These are phyloP conservation scores for Phycomyces nitens DNA, from an alignment of 192 early-diverging fungal species.

Conservation along the genomic window DNA sequence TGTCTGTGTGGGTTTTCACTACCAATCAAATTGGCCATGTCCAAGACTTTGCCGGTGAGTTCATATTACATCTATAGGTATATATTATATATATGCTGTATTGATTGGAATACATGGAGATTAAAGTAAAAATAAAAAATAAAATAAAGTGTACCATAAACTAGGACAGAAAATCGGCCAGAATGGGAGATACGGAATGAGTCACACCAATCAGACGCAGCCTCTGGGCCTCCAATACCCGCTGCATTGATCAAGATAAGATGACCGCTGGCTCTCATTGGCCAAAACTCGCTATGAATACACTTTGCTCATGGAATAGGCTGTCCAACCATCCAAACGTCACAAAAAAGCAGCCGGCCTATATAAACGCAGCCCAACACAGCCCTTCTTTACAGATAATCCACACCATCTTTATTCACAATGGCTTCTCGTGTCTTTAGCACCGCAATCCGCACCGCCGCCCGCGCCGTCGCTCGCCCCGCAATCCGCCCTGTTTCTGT, in stretches of 20 bases:
- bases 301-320: background rate
- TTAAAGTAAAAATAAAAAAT: background rate
- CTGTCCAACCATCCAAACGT: too few relatives aligned
- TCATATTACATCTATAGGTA: too few relatives aligned
- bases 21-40: too few relatives aligned
- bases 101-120: too few relatives aligned
- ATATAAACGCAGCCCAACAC: constrained; percentile 5
- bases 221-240: background rate
- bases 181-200: constrained; percentile 16
- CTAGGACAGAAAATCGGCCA: background rate
- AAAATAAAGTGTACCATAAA: background rate
- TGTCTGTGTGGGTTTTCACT: too few relatives aligned
- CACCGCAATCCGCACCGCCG: constrained; percentile 29
- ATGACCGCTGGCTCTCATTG: constrained; percentile 3
- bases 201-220: constrained; percentile 24
- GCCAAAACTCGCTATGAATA: constrained; percentile 11
- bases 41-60: too few relatives aligned
- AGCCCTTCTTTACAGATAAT: constrained; percentile 8
- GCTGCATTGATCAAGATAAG: constrained; percentile 20
- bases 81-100: too few relatives aligned
- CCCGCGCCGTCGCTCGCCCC: constrained; percentile 29
- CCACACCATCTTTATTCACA: background rate
- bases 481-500: constrained; percentile 26
- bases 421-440: constrained; percentile 37
- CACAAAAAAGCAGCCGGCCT: constrained; percentile 1